Evolutionary conservation across 306 rosid genomes (phyloP).

Genomic region (Cucurbita pepo): DNA sequence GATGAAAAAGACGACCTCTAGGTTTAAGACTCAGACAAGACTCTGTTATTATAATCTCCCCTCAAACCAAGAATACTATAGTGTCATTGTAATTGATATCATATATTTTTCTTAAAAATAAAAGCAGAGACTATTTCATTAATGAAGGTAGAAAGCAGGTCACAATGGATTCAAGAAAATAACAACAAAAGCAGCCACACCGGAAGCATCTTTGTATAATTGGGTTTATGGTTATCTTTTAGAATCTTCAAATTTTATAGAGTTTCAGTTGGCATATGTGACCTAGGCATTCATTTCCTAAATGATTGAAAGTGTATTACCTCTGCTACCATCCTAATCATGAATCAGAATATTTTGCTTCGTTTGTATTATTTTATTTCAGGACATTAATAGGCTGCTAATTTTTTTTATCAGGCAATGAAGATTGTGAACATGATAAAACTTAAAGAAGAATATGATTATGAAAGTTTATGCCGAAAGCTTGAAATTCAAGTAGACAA

Average conservation of each 20-base stretch:
- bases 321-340: background rate
- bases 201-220: background rate
- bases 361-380: background rate
- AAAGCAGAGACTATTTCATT: background rate
- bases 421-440: constrained; percentile 46
- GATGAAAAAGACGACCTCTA: background rate
- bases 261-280: background rate
- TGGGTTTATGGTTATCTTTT: background rate
- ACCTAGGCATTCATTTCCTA: background rate
- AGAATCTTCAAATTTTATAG: background rate
- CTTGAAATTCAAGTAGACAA: constrained; percentile 49
- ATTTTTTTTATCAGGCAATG: constrained; percentile 40
- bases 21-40: background rate
- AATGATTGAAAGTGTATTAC: background rate
- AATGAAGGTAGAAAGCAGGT: background rate
- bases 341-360: background rate
- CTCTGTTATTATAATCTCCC: background rate
- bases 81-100: background rate
- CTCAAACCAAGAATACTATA: background rate
- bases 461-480: constrained; percentile 51
- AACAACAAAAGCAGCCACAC: background rate
- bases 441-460: constrained; percentile 55
- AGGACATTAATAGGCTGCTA: background rate
- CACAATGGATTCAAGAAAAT: background rate
- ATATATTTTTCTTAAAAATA: background rate